These are phyloP conservation scores for Lupinus albus DNA, from an alignment of 306 rosid genomes.

Conservation along the genomic window DNA sequence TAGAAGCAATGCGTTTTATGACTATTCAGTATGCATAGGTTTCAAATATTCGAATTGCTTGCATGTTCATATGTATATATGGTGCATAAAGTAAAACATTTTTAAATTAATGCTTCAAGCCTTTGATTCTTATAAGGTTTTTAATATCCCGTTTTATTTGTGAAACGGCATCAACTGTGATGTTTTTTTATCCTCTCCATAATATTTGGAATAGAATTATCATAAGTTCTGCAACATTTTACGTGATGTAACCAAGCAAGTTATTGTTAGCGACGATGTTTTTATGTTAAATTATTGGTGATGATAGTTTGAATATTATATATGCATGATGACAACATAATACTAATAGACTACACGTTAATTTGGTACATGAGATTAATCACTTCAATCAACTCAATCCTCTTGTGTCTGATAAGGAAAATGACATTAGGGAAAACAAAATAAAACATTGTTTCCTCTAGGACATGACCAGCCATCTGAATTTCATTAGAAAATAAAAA, in stretches of 20 bases:
- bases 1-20: neutral
- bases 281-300: conserved; percentile 43
- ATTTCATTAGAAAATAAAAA: neutral
- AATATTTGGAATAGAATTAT: conserved; percentile 10
- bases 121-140: too few species aligned
- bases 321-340: conserved; percentile 36
- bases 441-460: neutral
- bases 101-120: too few species aligned
- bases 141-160: too few species aligned
- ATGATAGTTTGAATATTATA: conserved; percentile 6
- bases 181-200: too few species aligned
- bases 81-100: too few species aligned
- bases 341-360: conserved; percentile 31
- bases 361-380: conserved; percentile 40
- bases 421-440: conserved; percentile 25
- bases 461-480: conserved; percentile 27
- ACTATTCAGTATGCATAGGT: neutral
- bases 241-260: conserved; percentile 14
- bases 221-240: conserved; percentile 1
- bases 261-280: conserved; percentile 38
- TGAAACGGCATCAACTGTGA: too few species aligned
- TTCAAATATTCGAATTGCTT: conserved; percentile 13
- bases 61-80: neutral
- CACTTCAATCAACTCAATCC: conserved; percentile 19
- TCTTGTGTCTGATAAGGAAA: conserved; percentile 33